Evolutionary conservation across 2,329 filamentous ascomycete genomes (phyloP), one percentile per base, ranked within the genome.

Genomic region (Emmonsia crescens): DNA sequence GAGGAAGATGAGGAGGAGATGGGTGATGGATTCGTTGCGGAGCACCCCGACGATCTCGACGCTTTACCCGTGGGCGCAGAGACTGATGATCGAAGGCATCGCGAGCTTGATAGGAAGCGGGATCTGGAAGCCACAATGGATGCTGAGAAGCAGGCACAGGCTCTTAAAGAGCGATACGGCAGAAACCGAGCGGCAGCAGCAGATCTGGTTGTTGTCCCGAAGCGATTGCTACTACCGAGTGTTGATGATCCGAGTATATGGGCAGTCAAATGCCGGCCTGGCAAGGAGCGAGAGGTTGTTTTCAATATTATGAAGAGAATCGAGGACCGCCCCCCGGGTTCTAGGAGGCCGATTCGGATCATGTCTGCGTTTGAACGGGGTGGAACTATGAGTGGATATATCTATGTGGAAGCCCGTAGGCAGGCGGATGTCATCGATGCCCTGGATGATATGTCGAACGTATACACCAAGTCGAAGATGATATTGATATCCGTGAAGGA

Each of bases 161-260:
- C 89, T 64, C 81, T 96, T 67, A 88, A 89, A 68, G 89, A 96
- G 76, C 85, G 91, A 70, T 97, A 99, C 74, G 91, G 92, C 66
- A 87, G 91, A 67, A 85, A 88, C 66, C 85, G 88, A 46, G 81
- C 84, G 61, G 83, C 83, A 33, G 83, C 85, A 49, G 83, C 70
- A 75, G 89, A 93, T 69, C 85, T 88, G 27, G 85, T 87, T 2
- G 84, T 93, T 56, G 86, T 96, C 2, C 91, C 92, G 24, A 92
- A 93, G 74, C 85, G 90, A 64, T 78, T 97, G 49, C 82, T 97
- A 14, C 85, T 97, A 51, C 94, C 94, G 4, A 94, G 90, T 69
- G 92, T 96, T 57, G 89, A 96, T 65, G 94, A 99, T 73, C 94
- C 94, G 0, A 91, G 89, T 69, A 97, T 99, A 72, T 99, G 91